Percentiles rank a stretch among this genome's conserved stretches.
These are phyloP conservation scores for Berberis thunbergii DNA, from an alignment of 164 flowering plant genomes.

Conservation along the genomic window DNA sequence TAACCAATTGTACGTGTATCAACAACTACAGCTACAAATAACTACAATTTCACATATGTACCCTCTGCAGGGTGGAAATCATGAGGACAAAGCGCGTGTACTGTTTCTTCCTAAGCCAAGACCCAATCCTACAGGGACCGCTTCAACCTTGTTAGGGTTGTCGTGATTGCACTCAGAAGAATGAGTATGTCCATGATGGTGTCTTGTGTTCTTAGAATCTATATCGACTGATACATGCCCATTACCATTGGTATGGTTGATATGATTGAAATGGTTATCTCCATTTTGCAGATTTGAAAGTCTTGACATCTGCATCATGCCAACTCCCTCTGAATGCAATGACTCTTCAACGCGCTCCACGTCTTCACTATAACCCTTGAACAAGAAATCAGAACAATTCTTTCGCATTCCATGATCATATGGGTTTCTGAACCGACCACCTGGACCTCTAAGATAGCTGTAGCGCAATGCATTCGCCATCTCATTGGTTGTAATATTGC, in stretches of 20 bases:
- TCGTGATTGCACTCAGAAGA: conserved; percentile 60
- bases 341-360: conserved; percentile 39
- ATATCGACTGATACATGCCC: conserved; percentile 53
- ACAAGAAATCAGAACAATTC: conserved; percentile 78
- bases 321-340: conserved; percentile 41
- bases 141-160: conserved; percentile 27
- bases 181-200: conserved; percentile 47
- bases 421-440: conserved; percentile 79
- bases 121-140: conserved; percentile 63
- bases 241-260: conserved; percentile 23
- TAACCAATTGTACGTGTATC: conserved; percentile 2
- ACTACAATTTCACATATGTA: not conserved
- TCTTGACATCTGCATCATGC: conserved; percentile 49
- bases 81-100: conserved; percentile 32
- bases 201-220: conserved; percentile 22
- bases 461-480: conserved; percentile 84
- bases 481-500: conserved; percentile 89
- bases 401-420: conserved; percentile 70
- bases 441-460: conserved; percentile 75
- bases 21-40: not conserved
- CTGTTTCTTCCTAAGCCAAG: conserved; percentile 55
- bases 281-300: conserved; percentile 44
- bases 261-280: conserved; percentile 33
- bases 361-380: conserved; percentile 86
- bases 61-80: not conserved